Evolutionary conservation across 2,329 filamentous ascomycete species (phyloP), one percentile per base, ranked within the genome.

Genomic region (Cryphonectria radicalis): DNA sequence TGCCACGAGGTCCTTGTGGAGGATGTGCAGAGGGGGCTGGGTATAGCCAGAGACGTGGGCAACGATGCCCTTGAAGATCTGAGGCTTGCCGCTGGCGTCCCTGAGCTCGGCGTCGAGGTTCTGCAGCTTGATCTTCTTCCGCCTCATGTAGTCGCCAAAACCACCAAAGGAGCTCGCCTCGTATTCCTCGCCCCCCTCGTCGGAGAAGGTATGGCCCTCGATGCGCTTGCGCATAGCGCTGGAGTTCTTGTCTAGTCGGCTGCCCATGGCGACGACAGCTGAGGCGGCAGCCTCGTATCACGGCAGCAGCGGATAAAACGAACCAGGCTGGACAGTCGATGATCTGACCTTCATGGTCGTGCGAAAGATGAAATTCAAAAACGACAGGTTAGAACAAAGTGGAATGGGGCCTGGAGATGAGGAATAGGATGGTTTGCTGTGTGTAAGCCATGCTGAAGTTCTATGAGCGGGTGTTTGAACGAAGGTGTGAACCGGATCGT

Each of bases 71-170:
- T 92, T 93, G 85, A 99, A 99, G 67, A 99, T 94, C 73, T 89
- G 90, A 13, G 94, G 93, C 74, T 92, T 93, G 75, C 91, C 90
- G 1, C 90, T 88, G 4, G 89, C 84, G 43, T 92, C 87, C 71
- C 95, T 91, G 62, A 97, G 85, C 68, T 97, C 89, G 11, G 90
- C 91, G 81, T 99, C 96, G 42, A 96, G 88, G 77, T 99, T 99
- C 81, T 98, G 96, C 4, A 99, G 87, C 79, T 99, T 99, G 81
- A 97, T 90, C 85, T 97, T 98, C 85, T 99, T 99, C 70, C 95
- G 91, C 66, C 95, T 88, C 79, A 98, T 97, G 81, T 98, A 99
- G 78, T 98, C 95, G 35, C 86, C 82, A 77, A 98, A 97, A 11
- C 95, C 95, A 37, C 94, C 93, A 80, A 98, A 99, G 67, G 88